Percentiles rank a stretch among this genome's conserved stretches.
Evolutionary conservation across 208 protist species (phyloP).

Genomic region (Leishmania aethiopica): DNA sequence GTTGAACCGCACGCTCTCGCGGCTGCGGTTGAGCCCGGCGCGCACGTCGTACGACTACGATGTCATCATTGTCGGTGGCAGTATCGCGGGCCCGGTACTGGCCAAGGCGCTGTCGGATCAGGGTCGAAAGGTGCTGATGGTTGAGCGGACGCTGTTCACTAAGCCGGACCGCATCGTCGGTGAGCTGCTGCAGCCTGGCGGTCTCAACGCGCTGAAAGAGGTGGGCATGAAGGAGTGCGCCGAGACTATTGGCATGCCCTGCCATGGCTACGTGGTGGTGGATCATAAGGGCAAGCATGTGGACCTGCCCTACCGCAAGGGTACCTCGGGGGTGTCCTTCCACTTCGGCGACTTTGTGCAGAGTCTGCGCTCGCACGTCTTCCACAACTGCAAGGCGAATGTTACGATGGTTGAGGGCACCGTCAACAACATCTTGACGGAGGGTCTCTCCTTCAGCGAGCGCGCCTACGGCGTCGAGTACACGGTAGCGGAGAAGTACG

Average conservation of each 20-base stretch:
- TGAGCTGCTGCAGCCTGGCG: conserved; percentile 96
- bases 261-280: conserved; percentile 90
- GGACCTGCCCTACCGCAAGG: conserved; percentile 75
- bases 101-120: conserved; percentile 87
- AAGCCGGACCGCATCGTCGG: conserved; percentile 95
- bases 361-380: conserved; percentile 81
- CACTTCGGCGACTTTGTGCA: conserved; percentile 95
- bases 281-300: conserved; percentile 63
- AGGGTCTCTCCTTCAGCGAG: conserved; percentile 53
- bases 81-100: conserved; percentile 90
- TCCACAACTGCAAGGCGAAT: conserved; percentile 63
- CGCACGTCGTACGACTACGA: conserved; percentile 89
- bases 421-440: conserved; percentile 71
- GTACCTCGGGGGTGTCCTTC: conserved; percentile 75
- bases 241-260: conserved; percentile 80
- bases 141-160: conserved; percentile 91
- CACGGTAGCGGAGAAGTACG: conserved; percentile 52
- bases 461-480: conserved; percentile 87
- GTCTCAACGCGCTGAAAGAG: conserved; percentile 79
- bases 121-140: conserved; percentile 84
- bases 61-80: conserved; percentile 92
- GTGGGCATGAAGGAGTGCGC: conserved; percentile 92
- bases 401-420: conserved; percentile 89
- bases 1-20: conserved; percentile 60
- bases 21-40: conserved; percentile 38